Base-by-base conservation (phyloP, 495 filamentous ascomycete genomes). In the Penicillium waksmanii region DNA sequence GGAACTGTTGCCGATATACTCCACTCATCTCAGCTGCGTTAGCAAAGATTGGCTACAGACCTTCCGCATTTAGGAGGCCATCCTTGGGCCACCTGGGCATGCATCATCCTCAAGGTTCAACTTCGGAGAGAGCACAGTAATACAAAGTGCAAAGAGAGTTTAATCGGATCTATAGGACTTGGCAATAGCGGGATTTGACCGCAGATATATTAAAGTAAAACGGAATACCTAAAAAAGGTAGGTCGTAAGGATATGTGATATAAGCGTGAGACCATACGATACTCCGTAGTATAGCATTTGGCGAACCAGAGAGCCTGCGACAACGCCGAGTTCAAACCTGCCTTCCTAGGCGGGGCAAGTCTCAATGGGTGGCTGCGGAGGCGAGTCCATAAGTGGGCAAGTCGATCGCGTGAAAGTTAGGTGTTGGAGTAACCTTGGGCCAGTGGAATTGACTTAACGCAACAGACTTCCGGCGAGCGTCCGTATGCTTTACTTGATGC, bases 301-400 rank as follows among this genome's bases (percentile, higher is more conserved):
- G 12, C 34, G 13, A n/a, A 34, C 51, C 40, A 43, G 34, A 23
- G 49, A 53, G 56, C 50, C 44, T 33, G 27, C 56, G 56, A 53
- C 46, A 48, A 13, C 8, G 50, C 50, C 13, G 42, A n/a, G 15
- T 36, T 36, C 34, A 4, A 44, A 17, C 12, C 42, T 36, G 49
- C 56, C 56, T 59, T 59, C 56, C 56, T 53, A 59, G n/a, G 18
- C 15, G 25, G 25, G 56, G 51, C 52, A 59, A 51, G 44, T 25
- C 35, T 36, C 27, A 19, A 25, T 12, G 42, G 42, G 17, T 44
- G 42, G 42, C 42, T 48, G 54, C 43, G 55, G 44, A 57, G 17
- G 46, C 55, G 46, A 57, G 33, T 25, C 43, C 55, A 38, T 15
- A 46, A 49, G 17, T 34, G 46, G 46, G 21, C 46, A 48, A 48